A percentile compares a stretch with the other conserved stretches of the same genome.
phyloP scores from a whole-genome alignment of 2,329 filamentous ascomycete genomes.

The Hymenoscyphus infarciens region DNA sequence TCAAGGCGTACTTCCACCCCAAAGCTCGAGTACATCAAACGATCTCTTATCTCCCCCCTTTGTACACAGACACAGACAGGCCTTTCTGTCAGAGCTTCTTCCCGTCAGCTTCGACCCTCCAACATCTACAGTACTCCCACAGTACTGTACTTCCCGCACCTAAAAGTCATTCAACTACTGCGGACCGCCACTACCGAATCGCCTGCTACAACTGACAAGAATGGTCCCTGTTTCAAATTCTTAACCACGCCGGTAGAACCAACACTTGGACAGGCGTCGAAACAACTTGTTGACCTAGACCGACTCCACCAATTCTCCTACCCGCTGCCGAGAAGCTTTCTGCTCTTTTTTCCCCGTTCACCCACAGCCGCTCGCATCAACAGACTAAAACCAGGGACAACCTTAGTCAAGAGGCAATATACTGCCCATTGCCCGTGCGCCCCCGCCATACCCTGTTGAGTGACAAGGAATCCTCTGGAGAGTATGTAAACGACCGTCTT shows the following conservation, averaged over 20 bases:
- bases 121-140: no score
- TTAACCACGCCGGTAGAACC: constrained; percentile 23
- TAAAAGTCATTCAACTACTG: constrained; percentile 21
- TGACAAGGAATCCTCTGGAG: constrained; percentile 21
- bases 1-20: constrained; percentile 5
- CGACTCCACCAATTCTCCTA: constrained; percentile 20
- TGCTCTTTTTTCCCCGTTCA: constrained; percentile 18
- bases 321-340: constrained; percentile 22
- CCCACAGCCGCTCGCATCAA: constrained; percentile 29
- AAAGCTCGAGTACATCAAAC: background rate
- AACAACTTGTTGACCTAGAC: constrained; percentile 28
- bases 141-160: constrained; percentile 24
- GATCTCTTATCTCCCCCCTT: background rate
- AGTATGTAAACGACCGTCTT: constrained; percentile 32
- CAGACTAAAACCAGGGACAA: constrained; percentile 20
- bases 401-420: constrained; percentile 25
- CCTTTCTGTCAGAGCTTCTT: constrained; percentile 20
- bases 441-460: constrained; percentile 28
- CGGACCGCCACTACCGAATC: constrained; percentile 17
- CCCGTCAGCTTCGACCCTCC: constrained; percentile 4
- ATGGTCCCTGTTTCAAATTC: constrained; percentile 33
- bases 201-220: constrained; percentile 25
- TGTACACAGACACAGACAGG: constrained; percentile 10
- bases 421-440: constrained; percentile 26
- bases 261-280: constrained; percentile 32